A percentile compares a stretch with the other conserved stretches of the same genome.
Conservation (phyloP, 306 rosid species). For the Mimosa pudica region DNA sequence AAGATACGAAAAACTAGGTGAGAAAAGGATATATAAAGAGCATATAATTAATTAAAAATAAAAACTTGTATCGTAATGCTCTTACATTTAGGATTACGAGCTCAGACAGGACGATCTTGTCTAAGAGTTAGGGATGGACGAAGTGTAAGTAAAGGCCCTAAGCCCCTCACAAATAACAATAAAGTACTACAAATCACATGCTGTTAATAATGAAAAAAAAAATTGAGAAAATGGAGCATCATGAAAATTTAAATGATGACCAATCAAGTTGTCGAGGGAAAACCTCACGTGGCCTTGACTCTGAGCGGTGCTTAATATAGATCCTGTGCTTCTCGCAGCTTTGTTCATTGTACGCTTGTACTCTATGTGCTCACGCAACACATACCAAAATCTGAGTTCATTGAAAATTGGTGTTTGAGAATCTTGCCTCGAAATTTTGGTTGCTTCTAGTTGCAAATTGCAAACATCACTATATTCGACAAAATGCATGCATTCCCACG, state of each 20-base stretch:
- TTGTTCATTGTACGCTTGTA: too few relatives aligned
- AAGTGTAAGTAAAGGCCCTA: background rate
- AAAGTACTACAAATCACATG: background rate
- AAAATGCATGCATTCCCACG: background rate
- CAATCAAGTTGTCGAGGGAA: background rate
- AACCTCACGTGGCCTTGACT: background rate
- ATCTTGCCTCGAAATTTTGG: background rate
- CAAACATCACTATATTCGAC: background rate
- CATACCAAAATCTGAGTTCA: background rate
- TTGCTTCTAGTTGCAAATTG: background rate
- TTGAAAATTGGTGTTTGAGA: too few relatives aligned
- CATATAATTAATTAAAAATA: too few relatives aligned
- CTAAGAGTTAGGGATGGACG: background rate
- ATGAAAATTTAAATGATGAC: background rate
- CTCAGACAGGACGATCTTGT: background rate
- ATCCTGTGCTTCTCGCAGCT: background rate
- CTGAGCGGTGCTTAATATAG: background rate
- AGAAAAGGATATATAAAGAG: too few relatives aligned
- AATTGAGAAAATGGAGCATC: background rate
- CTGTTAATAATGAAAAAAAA: too few relatives aligned
- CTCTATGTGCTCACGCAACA: background rate
- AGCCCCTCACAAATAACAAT: too few relatives aligned
- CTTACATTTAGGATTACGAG: too few relatives aligned
- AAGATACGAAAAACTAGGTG: too few relatives aligned
- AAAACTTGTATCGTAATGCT: too few relatives aligned